These are phyloP conservation scores for Penicillium ucsense DNA, from an alignment of 495 filamentous ascomycete genomes.

Conservation along the genomic window DNA sequence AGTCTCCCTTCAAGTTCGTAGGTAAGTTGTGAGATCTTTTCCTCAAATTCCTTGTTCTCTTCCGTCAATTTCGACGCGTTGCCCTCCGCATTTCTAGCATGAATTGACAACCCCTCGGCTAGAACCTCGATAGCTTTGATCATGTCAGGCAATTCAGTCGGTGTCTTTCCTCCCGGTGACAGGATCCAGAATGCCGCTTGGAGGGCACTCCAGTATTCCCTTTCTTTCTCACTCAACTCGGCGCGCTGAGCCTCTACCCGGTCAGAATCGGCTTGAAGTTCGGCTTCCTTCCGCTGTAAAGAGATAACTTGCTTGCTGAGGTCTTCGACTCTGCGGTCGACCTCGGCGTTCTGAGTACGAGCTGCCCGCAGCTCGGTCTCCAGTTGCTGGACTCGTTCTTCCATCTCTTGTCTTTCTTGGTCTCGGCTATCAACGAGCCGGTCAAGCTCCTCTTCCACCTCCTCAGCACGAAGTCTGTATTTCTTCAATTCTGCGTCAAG, in stretches of 20 bases:
- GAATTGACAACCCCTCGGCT: conserved; percentile 44
- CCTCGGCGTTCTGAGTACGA: conserved; percentile 45
- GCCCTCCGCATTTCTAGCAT: conserved; percentile 31
- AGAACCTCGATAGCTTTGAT: conserved; percentile 54
- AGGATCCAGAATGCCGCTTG: conserved; percentile 53
- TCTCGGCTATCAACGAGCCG: conserved; percentile 72
- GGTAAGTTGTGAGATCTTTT: conserved; percentile 34
- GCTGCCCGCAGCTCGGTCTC: conserved; percentile 59
- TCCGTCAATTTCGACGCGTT: conserved; percentile 24
- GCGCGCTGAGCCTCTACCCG: conserved; percentile 37
- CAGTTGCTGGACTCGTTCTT: conserved; percentile 58
- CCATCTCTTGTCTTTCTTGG: conserved; percentile 58
- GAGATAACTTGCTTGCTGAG: conserved; percentile 17
- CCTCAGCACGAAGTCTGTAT: conserved; percentile 67
- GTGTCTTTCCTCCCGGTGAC: conserved; percentile 43
- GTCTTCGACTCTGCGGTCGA: conserved; percentile 44
- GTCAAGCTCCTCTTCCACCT: conserved; percentile 84
- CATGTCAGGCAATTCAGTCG: conserved; percentile 49
- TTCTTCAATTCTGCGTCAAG: conserved; percentile 70
- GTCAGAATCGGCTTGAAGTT: conserved; percentile 29
- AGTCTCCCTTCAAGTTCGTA: conserved; percentile 27
- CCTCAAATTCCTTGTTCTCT: conserved; percentile 41
- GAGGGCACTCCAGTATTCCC: conserved; percentile 45
- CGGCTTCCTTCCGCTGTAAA: conserved; percentile 4
- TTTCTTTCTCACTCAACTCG: conserved; percentile 41